Base-by-base conservation (phyloP, 768 basidiomycete genomes). In the Udeniomyces megalosporus region DNA sequence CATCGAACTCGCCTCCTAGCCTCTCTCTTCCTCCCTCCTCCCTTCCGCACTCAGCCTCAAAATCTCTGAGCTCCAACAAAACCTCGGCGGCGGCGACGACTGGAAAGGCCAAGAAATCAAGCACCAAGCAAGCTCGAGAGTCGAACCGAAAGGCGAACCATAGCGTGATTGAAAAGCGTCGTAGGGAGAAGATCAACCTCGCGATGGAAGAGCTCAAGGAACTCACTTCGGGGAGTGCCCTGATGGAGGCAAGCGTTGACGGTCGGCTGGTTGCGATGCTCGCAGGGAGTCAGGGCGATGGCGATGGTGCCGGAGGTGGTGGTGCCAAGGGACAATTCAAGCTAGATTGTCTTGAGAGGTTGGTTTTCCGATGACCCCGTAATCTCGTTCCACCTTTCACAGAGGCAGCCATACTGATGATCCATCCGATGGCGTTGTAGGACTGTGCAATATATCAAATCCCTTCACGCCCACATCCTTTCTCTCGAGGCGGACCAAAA, bases 151-250 rank as follows among this genome's bases (percentile, higher is more conserved):
- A 92, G 72, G 81, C 88, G 38, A 95, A 95, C 74, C 92, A 97
- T 70, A 88, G 85, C 5, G 82, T 91, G 66, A 97, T 97, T 71
- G 92, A 97, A 75, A 87, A 92, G 70, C 82, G 91, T 0, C 77
- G 92, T 32, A 79, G 92, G 63, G 93, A 92, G 12, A 95, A 95
- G 79, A 96, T 97, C 67, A 97, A 97, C 70, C 84, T 88, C 56
- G 88, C 91, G 0, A 78, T 96, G 5, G 78, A 83, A 2, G 81
- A 83, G 2, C 75, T 96, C 49, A 81, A 84, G 65, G 77, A 78
- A 66, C 82, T 95, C 68, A 88, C 93, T 0, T 88, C 89, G 8
- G 78, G 80, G 57, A 26, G 50, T 17, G 34, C 38, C 42, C 53
- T 45, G 24, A 49, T 60, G 26, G 22, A 32, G 58, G 71, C n/a